phyloP scores from a whole-genome alignment of 352 stramenopile species.

The Phytophthora pinifolia region DNA sequence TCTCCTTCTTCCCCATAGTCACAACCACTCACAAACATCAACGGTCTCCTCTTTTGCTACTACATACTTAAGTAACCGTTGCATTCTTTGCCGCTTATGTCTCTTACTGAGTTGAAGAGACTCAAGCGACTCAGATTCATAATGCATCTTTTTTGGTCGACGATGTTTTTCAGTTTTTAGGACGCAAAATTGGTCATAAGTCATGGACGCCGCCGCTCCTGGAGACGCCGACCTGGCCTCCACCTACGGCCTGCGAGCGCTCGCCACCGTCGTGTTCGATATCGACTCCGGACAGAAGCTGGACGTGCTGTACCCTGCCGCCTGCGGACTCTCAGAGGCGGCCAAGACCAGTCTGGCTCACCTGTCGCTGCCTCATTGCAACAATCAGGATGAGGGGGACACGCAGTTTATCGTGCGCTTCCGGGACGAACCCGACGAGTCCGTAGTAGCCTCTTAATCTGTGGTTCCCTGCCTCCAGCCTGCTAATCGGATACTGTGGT shows the following conservation, averaged over 20 bases:
- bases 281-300: slow-evolving; percentile 77
- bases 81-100: too few species aligned
- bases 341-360: slow-evolving; percentile 73
- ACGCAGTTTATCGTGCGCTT: slow-evolving; percentile 86
- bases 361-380: slow-evolving; percentile 83
- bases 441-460: slow-evolving; percentile 5
- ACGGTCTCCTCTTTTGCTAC: not conserved
- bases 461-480: not conserved
- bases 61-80: not conserved
- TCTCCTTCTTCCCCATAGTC: slow-evolving; percentile 1
- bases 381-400: slow-evolving; percentile 86
- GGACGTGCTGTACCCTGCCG: slow-evolving; percentile 56
- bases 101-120: too few species aligned
- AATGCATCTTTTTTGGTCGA: too few species aligned
- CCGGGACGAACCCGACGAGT: slow-evolving; percentile 39
- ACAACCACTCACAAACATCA: slow-evolving; percentile 4
- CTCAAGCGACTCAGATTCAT: too few species aligned
- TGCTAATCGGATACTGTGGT: slow-evolving; percentile 16
- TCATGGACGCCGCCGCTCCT: not conserved
- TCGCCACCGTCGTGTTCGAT: slow-evolving; percentile 83
- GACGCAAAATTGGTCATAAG: too few species aligned
- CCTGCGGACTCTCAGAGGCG: slow-evolving; percentile 44
- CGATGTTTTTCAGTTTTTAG: too few species aligned
- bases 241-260: slow-evolving; percentile 52
- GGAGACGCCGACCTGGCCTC: not conserved